Evolutionary conservation across 495 filamentous ascomycete species (phyloP), one percentile per base, ranked within the genome.

Genomic region (Aspergillus carlsbadensis): DNA sequence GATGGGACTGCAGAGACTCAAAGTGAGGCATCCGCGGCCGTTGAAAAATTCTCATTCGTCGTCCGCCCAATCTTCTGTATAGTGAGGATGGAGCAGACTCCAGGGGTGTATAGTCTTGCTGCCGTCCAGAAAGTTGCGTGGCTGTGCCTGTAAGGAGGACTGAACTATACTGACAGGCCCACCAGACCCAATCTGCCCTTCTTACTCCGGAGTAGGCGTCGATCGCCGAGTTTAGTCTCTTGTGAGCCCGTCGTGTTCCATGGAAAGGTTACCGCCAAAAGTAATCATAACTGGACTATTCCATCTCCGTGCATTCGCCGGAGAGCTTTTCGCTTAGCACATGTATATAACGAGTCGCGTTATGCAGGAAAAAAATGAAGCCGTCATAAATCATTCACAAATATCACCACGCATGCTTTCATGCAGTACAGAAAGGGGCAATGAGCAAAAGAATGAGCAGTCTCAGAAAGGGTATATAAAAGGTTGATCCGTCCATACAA

Each of bases 101-200:
- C 26, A 29, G 26, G 26, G 26, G 26, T 29, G 43, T 46, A 21
- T 7, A 46, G 11, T 29, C 20, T 29, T 46, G 43, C 8, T 3
- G 26, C 26, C 26, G 4, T 29, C 26, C 4, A 29, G 4, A 29
- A 46, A 10, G 10, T 13, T 34, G 44, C 24, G 52, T 59, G 52
- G 43, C 57, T 59, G 51, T 55, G 51, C 57, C 57, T 59, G 57
- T 59, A 59, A 59, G 57, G 57, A 52, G 52, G 36, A 24, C 24
- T 37, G 36, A 7, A 21, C 13, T 18, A 35, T 41, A 7, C 14
- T 17, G 31, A 4, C 1, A 34, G 45, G 17, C n/a, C 24, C 20
- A 22, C 11, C n/a, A 36, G 46, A 41, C 18, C 37, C 26, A 29
- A 29, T 29, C 26, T 29, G 26, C 26, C 26, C 21, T 8, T 26